Evolutionary conservation across 208 protist species (phyloP).

Genomic region (Lotmaria passim): DNA sequence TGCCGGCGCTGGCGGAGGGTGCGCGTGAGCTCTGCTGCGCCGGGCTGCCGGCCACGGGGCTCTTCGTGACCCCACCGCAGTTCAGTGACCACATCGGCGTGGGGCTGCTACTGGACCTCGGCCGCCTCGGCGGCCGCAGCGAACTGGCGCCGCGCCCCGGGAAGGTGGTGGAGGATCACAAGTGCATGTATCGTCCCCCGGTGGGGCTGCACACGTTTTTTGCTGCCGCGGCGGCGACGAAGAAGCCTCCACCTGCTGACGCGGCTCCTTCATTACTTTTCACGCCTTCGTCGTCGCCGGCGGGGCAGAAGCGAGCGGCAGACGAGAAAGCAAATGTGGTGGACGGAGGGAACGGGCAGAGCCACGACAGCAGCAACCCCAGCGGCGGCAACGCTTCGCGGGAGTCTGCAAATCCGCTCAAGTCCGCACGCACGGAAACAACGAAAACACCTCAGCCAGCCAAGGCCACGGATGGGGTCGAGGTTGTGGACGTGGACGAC

Average conservation of each 20-base stretch:
- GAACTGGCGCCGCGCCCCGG: conserved; percentile 38
- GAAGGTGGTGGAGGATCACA: conserved; percentile 56
- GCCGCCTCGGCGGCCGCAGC: background rate
- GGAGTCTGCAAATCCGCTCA: background rate
- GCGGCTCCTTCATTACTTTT: background rate
- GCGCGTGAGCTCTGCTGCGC: conserved; percentile 53
- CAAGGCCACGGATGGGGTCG: background rate
- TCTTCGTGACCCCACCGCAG: conserved; percentile 90
- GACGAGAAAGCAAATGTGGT: background rate
- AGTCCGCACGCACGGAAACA: background rate
- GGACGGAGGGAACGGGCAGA: too few species aligned
- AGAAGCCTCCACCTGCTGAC: conserved; percentile 21
- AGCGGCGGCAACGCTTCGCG: background rate
- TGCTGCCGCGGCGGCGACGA: conserved; percentile 20
- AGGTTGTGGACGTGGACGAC: conserved; percentile 24
- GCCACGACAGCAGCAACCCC: too few species aligned
- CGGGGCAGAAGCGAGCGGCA: conserved; percentile 4
- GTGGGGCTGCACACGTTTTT: conserved; percentile 68
- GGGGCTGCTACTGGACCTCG: conserved; percentile 47
- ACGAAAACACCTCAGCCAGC: background rate
- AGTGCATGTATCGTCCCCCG: conserved; percentile 75
- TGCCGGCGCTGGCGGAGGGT: conserved; percentile 50
- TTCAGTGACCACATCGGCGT: conserved; percentile 92
- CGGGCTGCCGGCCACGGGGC: conserved; percentile 74
- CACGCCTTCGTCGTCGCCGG: background rate